phyloP scores from a whole-genome alignment of 2,329 filamentous ascomycete genomes.

The Ambrosiella xylebori region DNA sequence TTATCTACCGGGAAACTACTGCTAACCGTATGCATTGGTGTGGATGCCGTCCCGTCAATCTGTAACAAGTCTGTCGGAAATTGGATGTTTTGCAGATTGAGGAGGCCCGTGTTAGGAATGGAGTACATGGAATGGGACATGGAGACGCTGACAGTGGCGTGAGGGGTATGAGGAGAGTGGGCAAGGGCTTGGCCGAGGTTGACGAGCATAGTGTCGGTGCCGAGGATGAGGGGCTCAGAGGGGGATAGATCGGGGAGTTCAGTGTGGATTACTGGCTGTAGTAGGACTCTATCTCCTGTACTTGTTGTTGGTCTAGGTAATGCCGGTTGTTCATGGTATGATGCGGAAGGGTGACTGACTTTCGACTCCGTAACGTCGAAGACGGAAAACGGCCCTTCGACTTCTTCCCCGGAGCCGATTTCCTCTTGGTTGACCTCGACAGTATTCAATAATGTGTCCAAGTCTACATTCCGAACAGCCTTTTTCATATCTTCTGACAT shows the following conservation, averaged over 20 bases:
- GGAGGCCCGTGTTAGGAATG: not conserved
- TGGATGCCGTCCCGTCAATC: not conserved
- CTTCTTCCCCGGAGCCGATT: not conserved
- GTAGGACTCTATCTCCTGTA: not conserved
- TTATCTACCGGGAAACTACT: not conserved
- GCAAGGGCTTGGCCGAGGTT: not conserved
- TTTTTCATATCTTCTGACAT: not conserved
- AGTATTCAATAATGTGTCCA: not conserved
- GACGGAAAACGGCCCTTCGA: conserved; percentile 4
- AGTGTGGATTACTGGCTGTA: not conserved
- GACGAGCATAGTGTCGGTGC: not conserved
- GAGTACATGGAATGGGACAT: not conserved
- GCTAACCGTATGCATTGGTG: not conserved
- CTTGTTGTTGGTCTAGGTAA: not conserved
- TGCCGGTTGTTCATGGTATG: not conserved
- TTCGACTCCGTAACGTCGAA: not conserved
- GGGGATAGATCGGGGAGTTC: not conserved
- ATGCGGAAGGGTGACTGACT: not conserved
- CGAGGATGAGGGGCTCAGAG: not conserved
- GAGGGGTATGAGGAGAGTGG: not conserved
- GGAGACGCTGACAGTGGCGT: not conserved
- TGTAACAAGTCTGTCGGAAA: not conserved
- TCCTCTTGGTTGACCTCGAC: not conserved
- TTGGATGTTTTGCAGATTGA: not conserved
- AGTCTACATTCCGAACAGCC: not conserved